A percentile compares a stretch with the other conserved stretches of the same genome.
Conservation (phyloP, 2,329 filamentous ascomycete species). For the Cladosporium sp. region DNA sequence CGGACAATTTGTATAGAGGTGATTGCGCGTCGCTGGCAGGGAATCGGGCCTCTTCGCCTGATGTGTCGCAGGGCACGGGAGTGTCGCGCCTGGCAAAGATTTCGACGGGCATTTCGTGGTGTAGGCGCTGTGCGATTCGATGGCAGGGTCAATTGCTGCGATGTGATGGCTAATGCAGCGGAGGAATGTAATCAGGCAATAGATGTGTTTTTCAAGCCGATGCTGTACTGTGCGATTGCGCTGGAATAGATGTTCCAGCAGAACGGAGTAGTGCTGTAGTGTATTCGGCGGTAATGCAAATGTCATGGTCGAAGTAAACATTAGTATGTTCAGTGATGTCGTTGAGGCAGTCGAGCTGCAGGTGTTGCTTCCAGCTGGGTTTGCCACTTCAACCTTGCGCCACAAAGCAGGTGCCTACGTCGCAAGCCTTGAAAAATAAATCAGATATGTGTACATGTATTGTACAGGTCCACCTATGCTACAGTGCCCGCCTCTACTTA, state of each 20-base stretch:
- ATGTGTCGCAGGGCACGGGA: no score
- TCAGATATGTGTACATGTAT: background rate
- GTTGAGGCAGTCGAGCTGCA: background rate
- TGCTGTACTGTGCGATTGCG: background rate
- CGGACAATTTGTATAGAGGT: slow-evolving; percentile 1
- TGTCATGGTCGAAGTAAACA: background rate
- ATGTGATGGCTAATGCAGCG: background rate
- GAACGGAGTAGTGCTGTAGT: background rate
- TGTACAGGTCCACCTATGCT: background rate
- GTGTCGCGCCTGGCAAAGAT: no score
- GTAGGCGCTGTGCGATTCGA: background rate
- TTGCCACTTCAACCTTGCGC: background rate
- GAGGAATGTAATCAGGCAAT: no score
- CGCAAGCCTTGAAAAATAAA: background rate
- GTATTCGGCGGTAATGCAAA: background rate
- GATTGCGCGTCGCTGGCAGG: background rate
- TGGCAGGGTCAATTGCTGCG: background rate
- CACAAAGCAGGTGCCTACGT: background rate
- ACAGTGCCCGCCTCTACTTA: background rate
- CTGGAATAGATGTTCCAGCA: background rate
- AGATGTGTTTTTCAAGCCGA: background rate
- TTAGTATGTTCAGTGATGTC: background rate
- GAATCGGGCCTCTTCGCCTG: no score
- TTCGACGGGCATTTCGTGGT: background rate
- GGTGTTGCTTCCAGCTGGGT: no score